Percentiles rank a stretch among this genome's conserved stretches.
Conservation (phyloP, 1,284 basidiomycete species). For the Prillingera fragicola region DNA sequence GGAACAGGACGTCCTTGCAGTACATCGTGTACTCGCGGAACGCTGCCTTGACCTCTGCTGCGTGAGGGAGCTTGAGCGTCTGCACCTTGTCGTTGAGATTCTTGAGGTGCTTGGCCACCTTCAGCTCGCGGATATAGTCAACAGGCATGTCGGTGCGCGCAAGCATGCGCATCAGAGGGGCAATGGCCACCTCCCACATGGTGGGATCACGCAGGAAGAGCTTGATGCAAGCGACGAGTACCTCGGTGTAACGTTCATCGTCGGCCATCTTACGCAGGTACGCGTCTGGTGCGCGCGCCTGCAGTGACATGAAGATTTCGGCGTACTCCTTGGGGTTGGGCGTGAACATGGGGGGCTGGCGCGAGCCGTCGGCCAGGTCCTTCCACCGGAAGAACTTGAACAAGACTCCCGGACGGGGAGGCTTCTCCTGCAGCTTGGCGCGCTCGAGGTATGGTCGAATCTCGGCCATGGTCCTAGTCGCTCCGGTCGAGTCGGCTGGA, state of each 20-base stretch:
- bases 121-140: constrained; percentile 23
- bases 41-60: constrained; percentile 18
- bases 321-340: constrained; percentile 23
- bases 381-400: constrained; percentile 26
- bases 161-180: constrained; percentile 20
- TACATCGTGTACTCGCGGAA: constrained; percentile 19
- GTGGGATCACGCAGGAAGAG: constrained; percentile 17
- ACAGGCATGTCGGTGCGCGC: constrained; percentile 35
- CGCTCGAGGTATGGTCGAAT: neutral
- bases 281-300: constrained; percentile 17
- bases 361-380: constrained; percentile 8
- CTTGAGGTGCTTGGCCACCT: constrained; percentile 19
- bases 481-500: neutral
- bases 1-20: constrained; percentile 12
- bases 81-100: constrained; percentile 12
- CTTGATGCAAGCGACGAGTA: constrained; percentile 25
- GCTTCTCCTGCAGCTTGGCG: constrained; percentile 9
- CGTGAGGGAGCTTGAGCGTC: constrained; percentile 2
- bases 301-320: constrained; percentile 19
- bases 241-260: constrained; percentile 19
- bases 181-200: constrained; percentile 26
- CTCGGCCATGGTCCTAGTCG: neutral
- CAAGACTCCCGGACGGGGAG: constrained; percentile 14
- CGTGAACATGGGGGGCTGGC: constrained; percentile 9
- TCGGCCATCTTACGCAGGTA: constrained; percentile 32